These are phyloP conservation scores for Didymella sp. DNA, from an alignment of 2,329 filamentous ascomycete genomes.

Conservation along the genomic window DNA sequence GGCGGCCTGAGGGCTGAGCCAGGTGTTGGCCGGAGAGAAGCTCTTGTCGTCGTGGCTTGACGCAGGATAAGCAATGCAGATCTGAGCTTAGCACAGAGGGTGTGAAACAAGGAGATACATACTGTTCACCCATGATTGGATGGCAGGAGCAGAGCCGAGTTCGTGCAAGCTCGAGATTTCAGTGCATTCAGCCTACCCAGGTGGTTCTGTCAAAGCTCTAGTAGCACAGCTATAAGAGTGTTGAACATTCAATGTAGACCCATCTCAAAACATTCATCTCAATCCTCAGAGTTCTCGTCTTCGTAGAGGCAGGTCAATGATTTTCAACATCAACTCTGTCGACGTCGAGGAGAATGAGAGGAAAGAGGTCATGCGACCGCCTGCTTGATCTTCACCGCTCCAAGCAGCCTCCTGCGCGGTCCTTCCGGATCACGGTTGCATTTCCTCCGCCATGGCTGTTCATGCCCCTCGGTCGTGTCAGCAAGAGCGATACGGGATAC, in stretches of 20 bases:
- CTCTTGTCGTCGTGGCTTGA: conserved; percentile 11
- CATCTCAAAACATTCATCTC: too few relatives aligned
- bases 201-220: not conserved
- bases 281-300: too few relatives aligned
- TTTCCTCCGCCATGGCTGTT: not conserved
- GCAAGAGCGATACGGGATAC: conserved; percentile 10
- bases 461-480: conserved; percentile 2
- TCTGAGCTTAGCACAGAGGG: conserved; percentile 4
- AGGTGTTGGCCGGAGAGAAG: conserved; percentile 3
- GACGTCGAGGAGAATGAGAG: not conserved
- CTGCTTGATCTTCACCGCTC: not conserved
- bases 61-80: conserved; percentile 16
- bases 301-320: not conserved
- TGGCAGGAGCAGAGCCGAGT: not conserved
- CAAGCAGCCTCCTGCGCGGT: not conserved
- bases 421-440: not conserved
- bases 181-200: not conserved
- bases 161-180: not conserved
- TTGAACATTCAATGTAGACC: not conserved
- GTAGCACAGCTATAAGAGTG: not conserved
- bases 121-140: not conserved
- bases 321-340: not conserved
- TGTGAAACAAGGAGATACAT: not conserved
- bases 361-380: conserved; percentile 3
- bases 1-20: not conserved